These are phyloP conservation scores for Bipolaris sorokiniana DNA, from an alignment of 2,329 filamentous ascomycete genomes.

Conservation along the genomic window DNA sequence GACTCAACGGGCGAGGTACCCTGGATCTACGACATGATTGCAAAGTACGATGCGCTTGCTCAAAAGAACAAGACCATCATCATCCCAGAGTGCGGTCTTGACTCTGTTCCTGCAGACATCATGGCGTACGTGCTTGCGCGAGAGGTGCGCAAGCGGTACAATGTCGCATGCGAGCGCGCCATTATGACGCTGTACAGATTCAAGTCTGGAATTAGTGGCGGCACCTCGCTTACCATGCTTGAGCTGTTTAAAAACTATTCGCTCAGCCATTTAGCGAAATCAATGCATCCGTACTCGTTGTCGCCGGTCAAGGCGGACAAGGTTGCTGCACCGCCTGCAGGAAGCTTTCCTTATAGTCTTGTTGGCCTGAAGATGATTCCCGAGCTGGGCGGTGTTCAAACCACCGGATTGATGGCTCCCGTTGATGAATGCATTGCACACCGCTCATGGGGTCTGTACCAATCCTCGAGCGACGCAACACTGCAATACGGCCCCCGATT, in stretches of 20 bases:
- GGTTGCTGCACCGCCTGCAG: constrained; percentile 43
- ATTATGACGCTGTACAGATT: constrained; percentile 61
- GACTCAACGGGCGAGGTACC: constrained; percentile 70
- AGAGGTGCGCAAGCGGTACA: constrained; percentile 59
- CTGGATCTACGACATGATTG: constrained; percentile 68
- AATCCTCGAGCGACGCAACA: constrained; percentile 36
- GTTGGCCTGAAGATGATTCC: constrained; percentile 61
- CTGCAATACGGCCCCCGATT: constrained; percentile 62
- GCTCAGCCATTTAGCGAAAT: constrained; percentile 55
- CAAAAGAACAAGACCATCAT: constrained; percentile 66
- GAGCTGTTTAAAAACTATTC: constrained; percentile 58
- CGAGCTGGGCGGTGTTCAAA: constrained; percentile 66
- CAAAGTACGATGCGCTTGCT: constrained; percentile 65
- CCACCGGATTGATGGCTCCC: constrained; percentile 59
- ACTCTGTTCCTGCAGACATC: constrained; percentile 67
- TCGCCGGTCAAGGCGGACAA: constrained; percentile 53
- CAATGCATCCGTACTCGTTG: constrained; percentile 59
- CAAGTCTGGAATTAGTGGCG: constrained; percentile 59
- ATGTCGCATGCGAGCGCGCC: constrained; percentile 58
- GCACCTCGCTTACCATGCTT: constrained; percentile 70
- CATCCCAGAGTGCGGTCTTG: constrained; percentile 65
- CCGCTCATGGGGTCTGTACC: constrained; percentile 64
- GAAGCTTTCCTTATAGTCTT: constrained; percentile 49
- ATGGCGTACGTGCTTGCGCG: constrained; percentile 61
- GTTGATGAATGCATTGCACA: constrained; percentile 65